A percentile compares a stretch with the other conserved stretches of the same genome.
Evolutionary conservation across 257 asterid genomes (phyloP).

Genomic region (Solanum piurae): DNA sequence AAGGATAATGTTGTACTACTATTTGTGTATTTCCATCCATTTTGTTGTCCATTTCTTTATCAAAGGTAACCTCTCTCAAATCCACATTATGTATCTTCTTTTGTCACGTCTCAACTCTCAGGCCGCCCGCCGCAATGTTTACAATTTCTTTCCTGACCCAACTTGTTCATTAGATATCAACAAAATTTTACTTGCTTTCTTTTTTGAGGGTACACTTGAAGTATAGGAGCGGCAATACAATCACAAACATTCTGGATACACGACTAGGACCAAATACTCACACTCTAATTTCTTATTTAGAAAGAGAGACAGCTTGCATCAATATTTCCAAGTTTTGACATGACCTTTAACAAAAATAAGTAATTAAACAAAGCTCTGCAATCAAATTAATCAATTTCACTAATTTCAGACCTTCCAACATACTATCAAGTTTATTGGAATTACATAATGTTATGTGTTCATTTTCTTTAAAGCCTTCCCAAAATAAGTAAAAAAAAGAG

Average conservation of each 20-base stretch:
- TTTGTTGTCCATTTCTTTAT: not conserved
- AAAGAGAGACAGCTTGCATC: not conserved
- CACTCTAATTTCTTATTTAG: not conserved
- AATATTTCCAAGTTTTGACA: not conserved
- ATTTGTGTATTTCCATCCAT: not conserved
- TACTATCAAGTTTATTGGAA: not conserved
- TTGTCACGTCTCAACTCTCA: not conserved
- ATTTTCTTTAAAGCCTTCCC: not conserved
- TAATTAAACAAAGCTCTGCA: not conserved
- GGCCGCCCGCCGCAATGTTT: not conserved
- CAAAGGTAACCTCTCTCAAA: not conserved
- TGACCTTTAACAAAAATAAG: not conserved
- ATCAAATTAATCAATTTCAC: not conserved
- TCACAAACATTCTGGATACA: not conserved
- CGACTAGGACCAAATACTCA: not conserved
- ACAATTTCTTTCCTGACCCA: not conserved
- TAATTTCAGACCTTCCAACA: not conserved
- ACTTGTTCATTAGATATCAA: not conserved
- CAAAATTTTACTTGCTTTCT: not conserved
- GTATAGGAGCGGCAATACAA: not conserved
- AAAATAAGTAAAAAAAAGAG: not conserved
- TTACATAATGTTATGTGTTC: not conserved
- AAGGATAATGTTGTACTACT: no score
- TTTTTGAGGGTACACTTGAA: not conserved
- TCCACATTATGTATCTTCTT: not conserved